Conservation (phyloP, 495 filamentous ascomycete species). For the Pyronema domesticum region DNA sequence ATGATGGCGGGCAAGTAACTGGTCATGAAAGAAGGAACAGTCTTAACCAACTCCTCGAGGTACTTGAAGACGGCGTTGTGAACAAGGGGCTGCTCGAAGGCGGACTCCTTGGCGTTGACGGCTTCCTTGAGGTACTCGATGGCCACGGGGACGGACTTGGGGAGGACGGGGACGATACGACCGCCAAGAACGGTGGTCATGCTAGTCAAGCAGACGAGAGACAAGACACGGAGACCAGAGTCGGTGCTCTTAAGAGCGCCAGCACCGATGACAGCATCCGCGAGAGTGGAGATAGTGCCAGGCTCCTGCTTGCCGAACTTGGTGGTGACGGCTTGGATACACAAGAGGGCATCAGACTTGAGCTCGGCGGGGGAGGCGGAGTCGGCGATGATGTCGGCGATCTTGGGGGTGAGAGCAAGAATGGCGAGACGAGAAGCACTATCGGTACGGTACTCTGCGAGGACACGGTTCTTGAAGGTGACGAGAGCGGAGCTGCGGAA, state of each 20-base stretch:
- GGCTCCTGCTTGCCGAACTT: slow-evolving; percentile 68
- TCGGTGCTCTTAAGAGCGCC: slow-evolving; percentile 59
- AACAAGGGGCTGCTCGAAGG: slow-evolving; percentile 29
- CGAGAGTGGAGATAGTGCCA: slow-evolving; percentile 39
- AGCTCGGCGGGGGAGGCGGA: slow-evolving; percentile 40
- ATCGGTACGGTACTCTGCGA: slow-evolving; percentile 47
- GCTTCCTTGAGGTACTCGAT: slow-evolving; percentile 44
- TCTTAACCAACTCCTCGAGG: slow-evolving; percentile 54
- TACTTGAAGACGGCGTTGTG: slow-evolving; percentile 71
- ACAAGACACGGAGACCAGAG: slow-evolving; percentile 53
- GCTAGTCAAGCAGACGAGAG: slow-evolving; percentile 72
- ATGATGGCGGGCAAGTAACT: slow-evolving; percentile 53
- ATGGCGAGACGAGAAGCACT: slow-evolving; percentile 46
- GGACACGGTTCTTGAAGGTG: slow-evolving; percentile 56
- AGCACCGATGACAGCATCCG: slow-evolving; percentile 53
- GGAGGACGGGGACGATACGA: slow-evolving; percentile 63
- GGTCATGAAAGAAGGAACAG: slow-evolving; percentile 73
- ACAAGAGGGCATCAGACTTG: slow-evolving; percentile 64
- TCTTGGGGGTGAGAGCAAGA: slow-evolving; percentile 57
- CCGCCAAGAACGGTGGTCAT: slow-evolving; percentile 75
- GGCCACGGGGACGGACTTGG: slow-evolving; percentile 50
- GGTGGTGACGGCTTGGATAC: slow-evolving; percentile 77
- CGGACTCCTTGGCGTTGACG: slow-evolving; percentile 28
- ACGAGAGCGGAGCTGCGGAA: slow-evolving; percentile 63
- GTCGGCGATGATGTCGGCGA: slow-evolving; percentile 56